phyloP scores from a whole-genome alignment of 495 filamentous ascomycete species.

The Penicillium coprophilum region DNA sequence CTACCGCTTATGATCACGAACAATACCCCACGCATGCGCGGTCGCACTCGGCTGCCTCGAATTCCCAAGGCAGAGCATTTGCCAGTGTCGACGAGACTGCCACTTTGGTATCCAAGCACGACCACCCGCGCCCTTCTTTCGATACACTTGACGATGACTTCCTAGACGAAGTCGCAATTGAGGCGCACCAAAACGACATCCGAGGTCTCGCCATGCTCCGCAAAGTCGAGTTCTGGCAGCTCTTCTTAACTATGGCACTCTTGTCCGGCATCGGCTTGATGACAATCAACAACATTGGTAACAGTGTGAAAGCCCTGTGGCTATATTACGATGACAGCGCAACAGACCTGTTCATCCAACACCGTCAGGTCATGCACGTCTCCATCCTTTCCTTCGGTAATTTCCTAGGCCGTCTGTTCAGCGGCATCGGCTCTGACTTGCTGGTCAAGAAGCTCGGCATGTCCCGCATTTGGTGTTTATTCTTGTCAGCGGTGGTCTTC shows the following conservation, averaged over 20 bases:
- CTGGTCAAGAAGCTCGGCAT: conserved; percentile 76
- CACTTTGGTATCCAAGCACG: conserved; percentile 72
- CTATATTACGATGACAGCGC: conserved; percentile 75
- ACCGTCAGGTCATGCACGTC: conserved; percentile 87
- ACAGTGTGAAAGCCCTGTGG: conserved; percentile 81
- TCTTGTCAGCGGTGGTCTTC: conserved; percentile 75
- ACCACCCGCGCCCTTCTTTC: conserved; percentile 28
- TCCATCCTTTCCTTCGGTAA: conserved; percentile 85
- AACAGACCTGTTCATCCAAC: conserved; percentile 69
- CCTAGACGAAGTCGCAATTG: conserved; percentile 38
- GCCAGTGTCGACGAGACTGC: conserved; percentile 68
- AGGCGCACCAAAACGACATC: conserved; percentile 80
- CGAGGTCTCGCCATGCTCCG: conserved; percentile 78
- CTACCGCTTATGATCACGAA: conserved; percentile 32
- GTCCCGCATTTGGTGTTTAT: conserved; percentile 86
- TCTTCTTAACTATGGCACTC: conserved; percentile 81
- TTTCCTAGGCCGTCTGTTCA: conserved; percentile 71
- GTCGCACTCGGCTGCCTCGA: conserved; percentile 40
- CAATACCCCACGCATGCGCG: conserved; percentile 32
- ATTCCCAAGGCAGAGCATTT: conserved; percentile 32
- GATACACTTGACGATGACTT: conserved; percentile 42
- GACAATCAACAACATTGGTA: conserved; percentile 99
- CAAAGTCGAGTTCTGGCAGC: conserved; percentile 81
- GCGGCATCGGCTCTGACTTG: conserved; percentile 80
- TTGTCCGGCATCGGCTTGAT: conserved; percentile 92